Conservation (phyloP, 352 stramenopile species). For the Albugo laibachii region DNA sequence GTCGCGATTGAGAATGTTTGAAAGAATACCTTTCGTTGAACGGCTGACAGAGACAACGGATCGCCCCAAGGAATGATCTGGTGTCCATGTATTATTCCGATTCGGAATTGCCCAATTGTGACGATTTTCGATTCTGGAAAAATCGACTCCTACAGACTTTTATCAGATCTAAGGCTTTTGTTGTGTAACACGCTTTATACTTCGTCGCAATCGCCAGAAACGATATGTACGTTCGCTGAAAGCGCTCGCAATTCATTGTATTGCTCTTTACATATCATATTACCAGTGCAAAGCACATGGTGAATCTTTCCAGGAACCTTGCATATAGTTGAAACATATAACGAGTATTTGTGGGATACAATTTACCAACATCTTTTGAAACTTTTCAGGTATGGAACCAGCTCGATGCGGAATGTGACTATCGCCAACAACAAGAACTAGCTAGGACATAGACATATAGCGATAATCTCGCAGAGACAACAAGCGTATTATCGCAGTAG, state of each 20-base stretch:
- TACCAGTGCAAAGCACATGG: slow-evolving; percentile 96
- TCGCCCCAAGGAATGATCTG: slow-evolving; percentile 88
- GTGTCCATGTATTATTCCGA: slow-evolving; percentile 95
- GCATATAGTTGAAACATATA: slow-evolving; percentile 8
- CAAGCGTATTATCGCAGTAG: not conserved
- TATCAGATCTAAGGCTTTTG: not conserved
- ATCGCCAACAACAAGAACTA: slow-evolving; percentile 94
- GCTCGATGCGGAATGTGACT: slow-evolving; percentile 91
- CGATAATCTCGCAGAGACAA: not conserved
- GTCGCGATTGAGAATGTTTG: not conserved
- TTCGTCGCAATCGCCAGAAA: slow-evolving; percentile 90
- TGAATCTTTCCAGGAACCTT: slow-evolving; percentile 96
- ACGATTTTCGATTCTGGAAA: slow-evolving; percentile 93
- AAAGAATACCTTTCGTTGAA: slow-evolving; percentile 62
- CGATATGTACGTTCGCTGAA: slow-evolving; percentile 92
- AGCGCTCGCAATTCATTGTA: slow-evolving; percentile 89
- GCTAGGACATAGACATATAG: slow-evolving; percentile 25
- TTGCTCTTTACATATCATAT: slow-evolving; percentile 89
- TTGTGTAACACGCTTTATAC: slow-evolving; percentile 9
- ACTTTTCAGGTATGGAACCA: slow-evolving; percentile 91
- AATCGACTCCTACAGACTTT: slow-evolving; percentile 19
- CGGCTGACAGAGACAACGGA: slow-evolving; percentile 60
- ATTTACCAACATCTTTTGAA: slow-evolving; percentile 82
- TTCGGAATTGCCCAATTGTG: slow-evolving; percentile 91
- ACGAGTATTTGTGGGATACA: not conserved